Evolutionary conservation across 257 asterid genomes (phyloP).

Genomic region (Primulina eburnea): DNA sequence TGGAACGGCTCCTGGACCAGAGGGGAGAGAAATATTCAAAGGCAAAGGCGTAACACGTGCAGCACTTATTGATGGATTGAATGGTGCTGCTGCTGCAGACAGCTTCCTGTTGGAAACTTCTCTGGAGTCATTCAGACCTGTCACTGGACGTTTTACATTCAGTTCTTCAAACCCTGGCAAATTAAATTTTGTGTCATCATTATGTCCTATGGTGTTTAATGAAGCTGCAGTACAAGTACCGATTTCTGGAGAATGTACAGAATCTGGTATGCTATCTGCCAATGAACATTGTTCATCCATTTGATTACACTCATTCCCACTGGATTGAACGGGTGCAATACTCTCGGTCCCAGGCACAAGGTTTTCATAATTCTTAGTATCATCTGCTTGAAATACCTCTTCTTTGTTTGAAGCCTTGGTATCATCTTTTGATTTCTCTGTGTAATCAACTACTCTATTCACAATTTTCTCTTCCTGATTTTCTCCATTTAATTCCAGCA

Average conservation of each 20-base stretch:
- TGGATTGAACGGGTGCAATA: constrained; percentile 29
- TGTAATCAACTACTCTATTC: constrained; percentile 31
- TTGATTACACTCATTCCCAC: constrained; percentile 34
- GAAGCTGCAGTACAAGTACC: constrained; percentile 37
- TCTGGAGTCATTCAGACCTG: constrained; percentile 47
- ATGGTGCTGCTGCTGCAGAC: constrained; percentile 97
- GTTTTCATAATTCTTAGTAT: constrained; percentile 31
- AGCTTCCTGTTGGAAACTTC: constrained; percentile 70
- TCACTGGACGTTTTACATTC: constrained; percentile 35
- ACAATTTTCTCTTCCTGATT: constrained; percentile 37
- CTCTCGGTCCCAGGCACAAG: constrained; percentile 32
- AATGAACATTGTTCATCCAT: constrained; percentile 32
- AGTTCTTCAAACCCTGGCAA: constrained; percentile 47
- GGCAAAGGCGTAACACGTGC: constrained; percentile 68
- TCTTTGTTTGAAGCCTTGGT: constrained; percentile 30
- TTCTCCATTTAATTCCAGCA: constrained; percentile 34
- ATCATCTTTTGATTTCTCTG: constrained; percentile 39
- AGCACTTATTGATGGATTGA: constrained; percentile 66
- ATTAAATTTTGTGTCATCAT: constrained; percentile 31
- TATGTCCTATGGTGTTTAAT: constrained; percentile 26
- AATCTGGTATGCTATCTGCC: constrained; percentile 26
- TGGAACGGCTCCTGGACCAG: constrained; percentile 62
- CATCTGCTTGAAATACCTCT: constrained; percentile 38
- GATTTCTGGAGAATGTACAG: constrained; percentile 37
- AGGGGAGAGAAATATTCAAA: constrained; percentile 50